Percentiles rank a stretch among this genome's conserved stretches.
Evolutionary conservation across 441 rosid genomes (phyloP).

Genomic region (Pelargonium australe): DNA sequence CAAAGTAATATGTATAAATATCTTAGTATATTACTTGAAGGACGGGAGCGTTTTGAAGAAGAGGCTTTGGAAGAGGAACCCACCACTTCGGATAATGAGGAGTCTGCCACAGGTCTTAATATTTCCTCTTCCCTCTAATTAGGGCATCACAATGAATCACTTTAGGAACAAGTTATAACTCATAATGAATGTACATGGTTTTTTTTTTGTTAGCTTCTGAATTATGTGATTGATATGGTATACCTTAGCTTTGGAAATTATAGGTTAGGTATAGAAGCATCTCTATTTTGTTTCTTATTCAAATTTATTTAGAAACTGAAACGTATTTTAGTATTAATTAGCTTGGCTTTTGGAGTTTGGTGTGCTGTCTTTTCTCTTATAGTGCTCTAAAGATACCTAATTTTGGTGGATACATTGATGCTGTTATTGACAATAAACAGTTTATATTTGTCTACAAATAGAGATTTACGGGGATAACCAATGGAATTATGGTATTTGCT

Average conservation of each 20-base stretch:
- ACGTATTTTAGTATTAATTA: too few relatives aligned
- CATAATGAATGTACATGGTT: too few relatives aligned
- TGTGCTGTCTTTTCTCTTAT: too few relatives aligned
- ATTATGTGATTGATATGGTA: neutral
- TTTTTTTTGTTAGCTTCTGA: neutral
- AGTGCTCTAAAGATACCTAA: neutral
- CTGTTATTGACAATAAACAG: too few relatives aligned
- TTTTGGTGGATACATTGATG: too few relatives aligned
- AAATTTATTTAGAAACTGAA: too few relatives aligned
- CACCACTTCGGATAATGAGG: constrained; percentile 13
- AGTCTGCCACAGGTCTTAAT: neutral
- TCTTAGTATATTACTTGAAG: constrained; percentile 92
- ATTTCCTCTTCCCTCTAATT: neutral
- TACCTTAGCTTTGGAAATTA: neutral
- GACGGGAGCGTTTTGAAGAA: constrained; percentile 95
- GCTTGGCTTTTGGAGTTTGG: neutral
- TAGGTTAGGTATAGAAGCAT: neutral
- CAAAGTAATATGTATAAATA: constrained; percentile 98
- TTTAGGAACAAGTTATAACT: too few relatives aligned
- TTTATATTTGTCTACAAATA: too few relatives aligned
- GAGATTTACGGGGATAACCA: too few relatives aligned
- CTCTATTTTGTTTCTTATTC: neutral
- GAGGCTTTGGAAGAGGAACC: constrained; percentile 55
- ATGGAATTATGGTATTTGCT: too few relatives aligned
- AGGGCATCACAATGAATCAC: too few relatives aligned